Evolutionary conservation across 768 basidiomycete species (phyloP), one percentile per base, ranked within the genome.

Genomic region (Rubroboletus satanas): DNA sequence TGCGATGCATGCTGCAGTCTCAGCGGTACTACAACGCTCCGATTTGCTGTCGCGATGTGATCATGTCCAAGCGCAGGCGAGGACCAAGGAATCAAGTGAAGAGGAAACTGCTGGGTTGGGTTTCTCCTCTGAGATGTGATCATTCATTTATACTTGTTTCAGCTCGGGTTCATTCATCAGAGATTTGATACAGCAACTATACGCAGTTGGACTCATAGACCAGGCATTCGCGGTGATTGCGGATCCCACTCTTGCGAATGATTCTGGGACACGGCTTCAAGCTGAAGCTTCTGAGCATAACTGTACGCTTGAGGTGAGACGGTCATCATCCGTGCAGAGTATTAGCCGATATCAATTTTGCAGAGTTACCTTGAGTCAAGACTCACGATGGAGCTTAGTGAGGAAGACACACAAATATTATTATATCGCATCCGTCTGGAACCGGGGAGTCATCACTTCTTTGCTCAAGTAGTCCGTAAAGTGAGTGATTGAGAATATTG

Each of bases 221-320:
- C 72, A 75, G 45, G 62, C 75, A 0, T 78, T 83, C 47, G 82
- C 79, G 7, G 49, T 74, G 21, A 77, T 79, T 42, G 63, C 83
- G 23, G 82, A 85, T 61, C 79, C 81, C 2, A 71, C 72, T 52
- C 73, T 83, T 15, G 69, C 75, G 0, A 79, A 77, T 52, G 81
- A 84, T 58, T 72, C 62, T 63, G 66, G 73, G 5, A 69, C 80
- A 9, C 79, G 80, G 44, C 70, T 88, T 55, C 74, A 77, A 42
- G 61, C 75, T 1, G 88, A 90, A 62, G 80, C 84, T 7, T 78
- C 80, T 45, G 88, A 88, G 56, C 72, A 73, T 52, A 79, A 81
- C n/a, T 60, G 73, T 23, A 83, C 86, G 32, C 68, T 88, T 6
- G 79, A 81, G 64, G 89, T 87, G 53, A 65, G 73, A 55, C 4